These are phyloP conservation scores for Middelhovenomyces tepae DNA, from an alignment of 805 yeast species.

Conservation along the genomic window DNA sequence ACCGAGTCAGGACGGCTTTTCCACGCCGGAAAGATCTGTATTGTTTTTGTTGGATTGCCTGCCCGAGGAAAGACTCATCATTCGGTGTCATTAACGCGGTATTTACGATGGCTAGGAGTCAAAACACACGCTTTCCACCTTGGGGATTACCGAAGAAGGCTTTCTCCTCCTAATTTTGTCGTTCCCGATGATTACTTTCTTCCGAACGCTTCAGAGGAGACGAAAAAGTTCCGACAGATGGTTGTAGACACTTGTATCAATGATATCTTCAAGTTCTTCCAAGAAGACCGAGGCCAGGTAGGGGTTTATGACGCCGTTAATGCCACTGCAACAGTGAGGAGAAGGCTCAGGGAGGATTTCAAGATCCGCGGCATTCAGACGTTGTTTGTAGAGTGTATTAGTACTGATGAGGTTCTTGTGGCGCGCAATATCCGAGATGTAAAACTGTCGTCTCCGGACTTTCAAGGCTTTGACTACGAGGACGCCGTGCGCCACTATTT, in stretches of 20 bases:
- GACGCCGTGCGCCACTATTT: conserved; percentile 72
- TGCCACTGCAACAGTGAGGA: conserved; percentile 62
- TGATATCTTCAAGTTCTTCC: conserved; percentile 66
- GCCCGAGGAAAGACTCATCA: conserved; percentile 94
- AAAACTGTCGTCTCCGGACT: conserved; percentile 72
- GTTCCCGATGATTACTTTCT: conserved; percentile 68
- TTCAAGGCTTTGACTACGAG: conserved; percentile 61
- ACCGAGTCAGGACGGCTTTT: conserved; percentile 88
- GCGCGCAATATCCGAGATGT: conserved; percentile 78
- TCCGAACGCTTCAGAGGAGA: conserved; percentile 38
- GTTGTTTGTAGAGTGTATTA: conserved; percentile 78
- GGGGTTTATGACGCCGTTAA: conserved; percentile 96
- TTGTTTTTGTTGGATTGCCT: conserved; percentile 85
- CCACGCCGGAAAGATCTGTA: conserved; percentile 91
- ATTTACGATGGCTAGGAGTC: conserved; percentile 93
- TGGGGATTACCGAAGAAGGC: conserved; percentile 72
- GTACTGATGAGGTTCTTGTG: conserved; percentile 63
- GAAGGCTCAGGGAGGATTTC: conserved; percentile 47
- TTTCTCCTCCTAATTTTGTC: conserved; percentile 30
- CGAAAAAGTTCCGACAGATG: conserved; percentile 44
- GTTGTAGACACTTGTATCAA: conserved; percentile 54
- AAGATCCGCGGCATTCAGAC: conserved; percentile 57
- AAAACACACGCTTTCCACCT: conserved; percentile 85
- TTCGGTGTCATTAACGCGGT: conserved; percentile 84
- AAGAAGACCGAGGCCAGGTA: conserved; percentile 77